Evolutionary conservation across 2,329 filamentous ascomycete genomes (phyloP), one percentile per base, ranked within the genome.

Genomic region (Bipolaris cookei): DNA sequence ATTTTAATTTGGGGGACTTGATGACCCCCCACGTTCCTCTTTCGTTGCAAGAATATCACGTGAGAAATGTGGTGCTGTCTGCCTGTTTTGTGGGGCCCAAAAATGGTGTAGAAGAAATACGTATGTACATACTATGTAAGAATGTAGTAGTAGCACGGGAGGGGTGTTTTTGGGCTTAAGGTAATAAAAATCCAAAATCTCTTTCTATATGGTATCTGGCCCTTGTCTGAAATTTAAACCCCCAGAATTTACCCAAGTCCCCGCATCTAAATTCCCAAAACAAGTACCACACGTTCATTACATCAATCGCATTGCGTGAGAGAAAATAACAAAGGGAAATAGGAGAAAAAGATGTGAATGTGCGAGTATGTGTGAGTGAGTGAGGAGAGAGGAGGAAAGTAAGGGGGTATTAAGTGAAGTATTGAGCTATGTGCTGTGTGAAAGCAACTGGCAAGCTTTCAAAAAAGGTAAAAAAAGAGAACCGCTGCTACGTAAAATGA

Each of bases 241-340:
- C 28, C 28, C 10, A 30, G 10, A 30, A 10, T 30, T 30, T 32
- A 51, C 41, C 46, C 18, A 14, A 28, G 14, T 32, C 46, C 46
- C 39, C 39, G 39, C 39, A 25, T 25, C 39, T n/a, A 42, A 13
- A 16, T 54, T 28, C 28, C 28, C 28, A 10, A 30, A 30, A 30
- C 38, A 47, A 43, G 16, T 25, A 34, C 38, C 46, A 38, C n/a
- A 32, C 45, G n/a, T 35, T 55, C 52, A 51, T 55, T 55, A 55
- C 46, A 55, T 55, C 52, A 55, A 55, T 55, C 18, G 46, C 52
- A 42, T 55, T 32, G 52, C 52, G 41, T 51, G 32, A 55, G 49
- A 54, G 38, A 25, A 37, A 21, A 35, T 28, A 16, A 42, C 20
- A 42, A 43, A 54, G 43, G 37, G 21, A 25, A 25, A 14, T 21